phyloP scores from a whole-genome alignment of 2,329 filamentous ascomycete genomes.

The Colletotrichum kahawae region DNA sequence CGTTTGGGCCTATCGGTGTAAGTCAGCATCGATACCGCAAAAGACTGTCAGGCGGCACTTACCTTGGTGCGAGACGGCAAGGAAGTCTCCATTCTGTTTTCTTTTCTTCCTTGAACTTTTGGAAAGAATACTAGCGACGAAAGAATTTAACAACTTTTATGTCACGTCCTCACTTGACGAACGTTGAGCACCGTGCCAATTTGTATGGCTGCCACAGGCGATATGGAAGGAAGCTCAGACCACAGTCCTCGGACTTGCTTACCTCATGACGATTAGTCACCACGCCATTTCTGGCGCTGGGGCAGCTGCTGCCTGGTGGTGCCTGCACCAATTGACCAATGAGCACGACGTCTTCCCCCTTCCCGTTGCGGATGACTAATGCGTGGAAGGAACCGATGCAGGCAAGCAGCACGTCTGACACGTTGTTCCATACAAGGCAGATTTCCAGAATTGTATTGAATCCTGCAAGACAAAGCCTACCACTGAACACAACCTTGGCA shows the following conservation, averaged over 20 bases:
- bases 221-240: not conserved
- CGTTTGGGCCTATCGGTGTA: not conserved
- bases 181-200: not conserved
- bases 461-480: not conserved
- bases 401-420: not conserved
- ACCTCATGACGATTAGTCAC: not conserved
- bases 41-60: not conserved
- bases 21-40: not conserved
- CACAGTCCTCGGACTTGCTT: not conserved
- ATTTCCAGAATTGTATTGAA: not conserved
- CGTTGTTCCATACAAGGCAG: not conserved
- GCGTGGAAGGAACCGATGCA: not conserved
- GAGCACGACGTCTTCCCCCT: not conserved
- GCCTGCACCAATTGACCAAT: not conserved
- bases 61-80: not conserved
- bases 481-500: not conserved
- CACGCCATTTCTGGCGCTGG: not conserved
- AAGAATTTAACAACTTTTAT: not conserved
- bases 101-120: not conserved
- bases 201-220: not conserved
- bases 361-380: not conserved
- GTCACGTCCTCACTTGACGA: not conserved
- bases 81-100: not conserved
- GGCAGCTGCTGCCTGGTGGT: constrained; percentile 3
- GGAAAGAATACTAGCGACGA: not conserved